Evolutionary conservation across 495 filamentous ascomycete genomes (phyloP), one percentile per base, ranked within the genome.

Genomic region (Aspergillus sclerotiicarbonarius): DNA sequence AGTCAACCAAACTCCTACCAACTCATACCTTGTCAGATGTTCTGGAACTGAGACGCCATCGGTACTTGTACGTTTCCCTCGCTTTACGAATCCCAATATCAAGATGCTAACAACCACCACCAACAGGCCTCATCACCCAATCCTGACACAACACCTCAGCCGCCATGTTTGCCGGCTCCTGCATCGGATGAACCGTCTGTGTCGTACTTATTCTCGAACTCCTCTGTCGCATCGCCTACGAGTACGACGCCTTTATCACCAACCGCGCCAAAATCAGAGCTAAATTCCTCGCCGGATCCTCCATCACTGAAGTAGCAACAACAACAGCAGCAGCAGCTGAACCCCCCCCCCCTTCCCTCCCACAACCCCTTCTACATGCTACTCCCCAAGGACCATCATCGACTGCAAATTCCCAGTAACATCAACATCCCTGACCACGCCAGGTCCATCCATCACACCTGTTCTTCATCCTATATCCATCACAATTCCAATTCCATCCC

Each of bases 21-120:
- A 25, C 2, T 25, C 2, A 2, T 25, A 25, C 25, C 25, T 25
- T 25, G 5, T 9, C 30, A 84, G 84, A 92, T 90, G 88, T 70
- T 90, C 2, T 90, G 87, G 87, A 90, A 92, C 63, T 90, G 88
- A 87, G 72, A 86, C 58, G 88, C 84, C 0, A 71, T 90, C 33
- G 82, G 89, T 67, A 64, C 85, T 1, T 92, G 87, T 80, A 69
- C 8, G 70, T 15, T 21, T 10, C 16, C 37, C 25, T 16, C 15
- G n/a, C n/a, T n/a, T n/a, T n/a, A n/a, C n/a, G n/a, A n/a, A 18
- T 41, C 20, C 41, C 31, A 25, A n/a, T 33, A 44, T 31, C 35
- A 43, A 33, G 29, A 29, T 33, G 29, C 33, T 44, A 12, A 47
- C 25, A 6, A 49, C 21, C 15, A 6, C 20, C 7, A 15, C 8